Evolutionary conservation across 129 eudicot species (phyloP), one percentile per base, ranked within the genome.

Genomic region (Artemisia tridentata): DNA sequence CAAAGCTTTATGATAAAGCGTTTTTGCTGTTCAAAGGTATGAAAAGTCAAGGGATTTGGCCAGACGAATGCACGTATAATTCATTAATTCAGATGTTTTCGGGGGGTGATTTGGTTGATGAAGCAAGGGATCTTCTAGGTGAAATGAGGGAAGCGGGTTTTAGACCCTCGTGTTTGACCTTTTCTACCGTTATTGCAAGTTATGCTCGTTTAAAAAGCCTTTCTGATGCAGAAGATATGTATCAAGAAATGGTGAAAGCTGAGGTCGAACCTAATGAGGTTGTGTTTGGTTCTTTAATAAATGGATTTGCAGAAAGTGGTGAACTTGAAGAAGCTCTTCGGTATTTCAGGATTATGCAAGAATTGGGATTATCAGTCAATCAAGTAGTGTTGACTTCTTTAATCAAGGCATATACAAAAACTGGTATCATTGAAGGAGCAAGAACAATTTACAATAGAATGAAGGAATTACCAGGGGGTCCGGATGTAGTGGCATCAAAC

Each of bases 51-150:
- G 96, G 96, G 69, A 86, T 80, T 14, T 84, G 96, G 98, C 96
- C 98, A 2, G 96, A 92, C 65, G 91, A 77, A 63, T 88, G 93
- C 82, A 92, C 96, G 7, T 92, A 88, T 71, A 92, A 88, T 60
- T 79, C 98, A 12, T 78, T 92, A 45, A 83, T 92, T 72, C 98
- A 88, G 71, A 88, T 92, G 98, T 76, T 80, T 61, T 75, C 88
- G 0, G 86, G 82, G 68, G 88, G 89, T 76, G 95, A 83, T 76
- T 84, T 83, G 61, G 84, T 80, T 48, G 91, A 88, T 74, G 80
- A 75, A 69, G 87, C 93, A 18, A 81, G 69, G 16, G 82, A 84
- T 12, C 81, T 86, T 63, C 54, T 92, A 59, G 48, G 15, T 61
- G 95, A 92, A 79, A 92, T 92, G 98, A 67, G 47, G 31, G 93